A percentile compares a stretch with the other conserved stretches of the same genome.
Conservation (phyloP, 1,284 basidiomycete species). For the Nidula niveotomentosa region DNA sequence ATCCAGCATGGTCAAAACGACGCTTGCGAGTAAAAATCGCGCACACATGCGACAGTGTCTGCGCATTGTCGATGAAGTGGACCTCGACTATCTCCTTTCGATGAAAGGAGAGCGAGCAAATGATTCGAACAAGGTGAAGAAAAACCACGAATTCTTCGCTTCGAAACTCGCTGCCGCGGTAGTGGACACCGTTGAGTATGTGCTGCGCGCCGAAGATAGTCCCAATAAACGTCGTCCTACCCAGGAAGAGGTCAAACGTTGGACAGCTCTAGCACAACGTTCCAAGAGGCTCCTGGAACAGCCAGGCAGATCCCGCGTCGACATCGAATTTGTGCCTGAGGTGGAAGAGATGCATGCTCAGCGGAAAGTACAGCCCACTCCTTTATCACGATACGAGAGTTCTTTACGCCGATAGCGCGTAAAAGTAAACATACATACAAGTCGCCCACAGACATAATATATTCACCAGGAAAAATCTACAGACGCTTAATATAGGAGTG, state of each 20-base stretch:
- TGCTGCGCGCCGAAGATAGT: neutral
- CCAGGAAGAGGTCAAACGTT: slow-evolving; percentile 10
- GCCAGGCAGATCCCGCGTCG: neutral
- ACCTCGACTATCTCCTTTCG: slow-evolving; percentile 26
- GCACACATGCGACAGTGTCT: slow-evolving; percentile 56
- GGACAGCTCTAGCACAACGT: slow-evolving; percentile 6
- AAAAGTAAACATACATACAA: too few relatives aligned
- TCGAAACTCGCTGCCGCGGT: slow-evolving; percentile 36
- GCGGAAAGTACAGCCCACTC: too few relatives aligned
- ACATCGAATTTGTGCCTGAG: neutral
- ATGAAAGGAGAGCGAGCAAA: slow-evolving; percentile 12
- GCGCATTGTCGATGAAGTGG: slow-evolving; percentile 49
- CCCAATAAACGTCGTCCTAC: neutral
- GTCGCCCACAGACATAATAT: too few relatives aligned
- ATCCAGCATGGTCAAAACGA: slow-evolving; percentile 52
- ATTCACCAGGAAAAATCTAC: too few relatives aligned
- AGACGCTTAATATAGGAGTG: too few relatives aligned
- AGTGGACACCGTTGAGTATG: slow-evolving; percentile 24
- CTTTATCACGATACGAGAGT: too few relatives aligned
- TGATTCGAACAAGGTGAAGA: slow-evolving; percentile 22
- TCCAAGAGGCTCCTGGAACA: slow-evolving; percentile 3
- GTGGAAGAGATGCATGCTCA: too few relatives aligned
- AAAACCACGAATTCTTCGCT: slow-evolving; percentile 29
- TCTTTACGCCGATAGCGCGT: too few relatives aligned
- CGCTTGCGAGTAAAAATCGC: slow-evolving; percentile 44